These are phyloP conservation scores for Xanthoconium stramineum DNA, from an alignment of 768 basidiomycete genomes.

Conservation along the genomic window DNA sequence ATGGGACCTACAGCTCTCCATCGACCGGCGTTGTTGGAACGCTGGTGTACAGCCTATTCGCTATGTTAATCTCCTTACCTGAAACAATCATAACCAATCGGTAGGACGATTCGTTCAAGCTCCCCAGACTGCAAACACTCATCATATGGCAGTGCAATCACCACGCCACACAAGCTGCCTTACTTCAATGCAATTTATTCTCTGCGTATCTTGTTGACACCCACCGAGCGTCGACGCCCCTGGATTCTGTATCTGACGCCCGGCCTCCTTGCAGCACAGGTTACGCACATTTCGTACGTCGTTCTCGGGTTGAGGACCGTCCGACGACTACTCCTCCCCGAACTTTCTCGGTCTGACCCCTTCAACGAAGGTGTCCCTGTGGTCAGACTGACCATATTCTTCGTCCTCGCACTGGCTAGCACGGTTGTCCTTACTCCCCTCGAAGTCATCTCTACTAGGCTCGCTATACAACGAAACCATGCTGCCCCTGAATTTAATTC, in stretches of 20 bases:
- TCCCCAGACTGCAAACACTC: not conserved
- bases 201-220: conserved; percentile 70
- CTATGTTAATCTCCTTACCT: conserved; percentile 66
- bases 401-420: conserved; percentile 53
- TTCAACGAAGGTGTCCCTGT: conserved; percentile 43
- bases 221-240: conserved; percentile 73
- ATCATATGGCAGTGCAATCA: conserved; percentile 58
- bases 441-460: conserved; percentile 74
- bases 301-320: conserved; percentile 42
- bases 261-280: conserved; percentile 47
- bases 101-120: conserved; percentile 36
- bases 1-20: conserved; percentile 64
- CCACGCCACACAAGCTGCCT: conserved; percentile 74
- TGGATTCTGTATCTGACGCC: conserved; percentile 84
- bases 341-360: conserved; percentile 38
- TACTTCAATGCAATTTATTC: conserved; percentile 57
- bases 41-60: conserved; percentile 58
- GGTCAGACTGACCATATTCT: conserved; percentile 52
- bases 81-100: conserved; percentile 74
- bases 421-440: conserved; percentile 65
- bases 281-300: conserved; percentile 44
- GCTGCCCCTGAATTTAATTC: conserved; percentile 72
- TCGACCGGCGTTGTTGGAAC: conserved; percentile 58
- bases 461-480: conserved; percentile 85
- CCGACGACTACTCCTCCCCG: conserved; percentile 57